Evolutionary conservation across 2,329 filamentous ascomycete genomes (phyloP).

Genomic region (Sporothrix pallida): DNA sequence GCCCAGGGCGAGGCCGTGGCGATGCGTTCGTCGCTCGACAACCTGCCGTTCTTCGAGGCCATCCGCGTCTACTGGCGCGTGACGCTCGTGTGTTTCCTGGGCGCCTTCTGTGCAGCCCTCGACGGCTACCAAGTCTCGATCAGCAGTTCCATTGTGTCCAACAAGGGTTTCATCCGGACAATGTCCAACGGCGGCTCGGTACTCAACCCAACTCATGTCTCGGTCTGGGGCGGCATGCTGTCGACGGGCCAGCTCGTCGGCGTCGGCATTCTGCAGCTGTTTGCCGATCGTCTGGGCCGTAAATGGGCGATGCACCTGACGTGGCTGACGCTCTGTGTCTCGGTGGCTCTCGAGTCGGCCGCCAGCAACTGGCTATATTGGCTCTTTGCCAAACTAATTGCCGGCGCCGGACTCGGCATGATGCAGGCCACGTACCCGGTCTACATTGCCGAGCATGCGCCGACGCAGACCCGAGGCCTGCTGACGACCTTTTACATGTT

Average conservation of each 20-base stretch:
- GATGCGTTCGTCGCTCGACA: slow-evolving; percentile 23
- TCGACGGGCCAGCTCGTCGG: slow-evolving; percentile 27
- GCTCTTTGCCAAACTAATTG: slow-evolving; percentile 29
- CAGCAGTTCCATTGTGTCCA: slow-evolving; percentile 22
- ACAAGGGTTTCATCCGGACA: slow-evolving; percentile 6
- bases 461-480: slow-evolving; percentile 20
- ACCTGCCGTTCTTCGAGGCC: slow-evolving; percentile 13
- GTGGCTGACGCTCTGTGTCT: slow-evolving; percentile 26
- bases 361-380: slow-evolving; percentile 26
- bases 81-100: slow-evolving; percentile 9
- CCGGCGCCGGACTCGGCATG: slow-evolving; percentile 28
- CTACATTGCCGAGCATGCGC: slow-evolving; percentile 26
- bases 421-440: slow-evolving; percentile 26
- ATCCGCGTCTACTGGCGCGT: slow-evolving; percentile 2
- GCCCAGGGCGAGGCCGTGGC: slow-evolving; percentile 23
- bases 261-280: slow-evolving; percentile 21
- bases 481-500: slow-evolving; percentile 20
- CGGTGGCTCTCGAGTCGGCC: slow-evolving; percentile 16
- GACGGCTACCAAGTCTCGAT: slow-evolving; percentile 26
- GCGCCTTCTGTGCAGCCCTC: slow-evolving; percentile 24
- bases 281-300: slow-evolving; percentile 12
- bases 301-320: slow-evolving; percentile 26
- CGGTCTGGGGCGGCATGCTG: slow-evolving; percentile 28
- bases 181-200: slow-evolving; percentile 9
- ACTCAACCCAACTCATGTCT: slow-evolving; percentile 17